Conservation (phyloP, 805 yeast genomes). For the Candida pini region DNA sequence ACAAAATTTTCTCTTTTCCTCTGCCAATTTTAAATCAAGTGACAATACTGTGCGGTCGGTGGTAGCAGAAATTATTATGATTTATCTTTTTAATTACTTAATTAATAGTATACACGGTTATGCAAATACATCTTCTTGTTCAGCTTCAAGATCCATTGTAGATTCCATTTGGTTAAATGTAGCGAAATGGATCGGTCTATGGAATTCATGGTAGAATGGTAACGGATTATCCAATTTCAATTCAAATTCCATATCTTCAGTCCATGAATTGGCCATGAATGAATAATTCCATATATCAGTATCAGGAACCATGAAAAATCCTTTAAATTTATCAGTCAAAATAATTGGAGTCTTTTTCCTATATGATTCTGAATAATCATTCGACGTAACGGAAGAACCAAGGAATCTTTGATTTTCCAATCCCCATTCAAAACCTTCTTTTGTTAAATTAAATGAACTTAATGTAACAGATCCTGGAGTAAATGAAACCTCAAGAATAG, state of each 20-base stretch:
- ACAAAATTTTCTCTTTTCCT: background rate
- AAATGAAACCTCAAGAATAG: conserved; percentile 62
- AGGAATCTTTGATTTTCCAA: conserved; percentile 47
- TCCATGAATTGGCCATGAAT: conserved; percentile 83
- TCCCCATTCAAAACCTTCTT: conserved; percentile 81
- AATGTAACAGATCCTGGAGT: conserved; percentile 83
- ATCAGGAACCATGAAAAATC: conserved; percentile 82
- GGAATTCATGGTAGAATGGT: conserved; percentile 77
- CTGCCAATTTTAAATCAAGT: conserved; percentile 1
- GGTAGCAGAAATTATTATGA: background rate
- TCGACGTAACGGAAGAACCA: conserved; percentile 57
- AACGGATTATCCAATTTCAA: conserved; percentile 75
- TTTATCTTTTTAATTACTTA: background rate
- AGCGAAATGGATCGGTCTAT: conserved; percentile 83
- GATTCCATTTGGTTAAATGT: conserved; percentile 65
- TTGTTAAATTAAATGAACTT: conserved; percentile 54
- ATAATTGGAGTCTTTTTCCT: conserved; percentile 62
- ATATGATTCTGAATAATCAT: conserved; percentile 59
- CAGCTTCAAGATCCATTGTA: conserved; percentile 50
- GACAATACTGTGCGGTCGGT: background rate
- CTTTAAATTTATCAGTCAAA: conserved; percentile 68
- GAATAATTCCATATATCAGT: conserved; percentile 87
- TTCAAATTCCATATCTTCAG: conserved; percentile 49
- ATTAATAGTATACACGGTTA: conserved; percentile 1
- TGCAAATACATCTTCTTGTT: conserved; percentile 59